A percentile compares a stretch with the other conserved stretches of the same genome.
These are phyloP conservation scores for Peronospora tabacina DNA, from an alignment of 352 stramenopile species.

Conservation along the genomic window DNA sequence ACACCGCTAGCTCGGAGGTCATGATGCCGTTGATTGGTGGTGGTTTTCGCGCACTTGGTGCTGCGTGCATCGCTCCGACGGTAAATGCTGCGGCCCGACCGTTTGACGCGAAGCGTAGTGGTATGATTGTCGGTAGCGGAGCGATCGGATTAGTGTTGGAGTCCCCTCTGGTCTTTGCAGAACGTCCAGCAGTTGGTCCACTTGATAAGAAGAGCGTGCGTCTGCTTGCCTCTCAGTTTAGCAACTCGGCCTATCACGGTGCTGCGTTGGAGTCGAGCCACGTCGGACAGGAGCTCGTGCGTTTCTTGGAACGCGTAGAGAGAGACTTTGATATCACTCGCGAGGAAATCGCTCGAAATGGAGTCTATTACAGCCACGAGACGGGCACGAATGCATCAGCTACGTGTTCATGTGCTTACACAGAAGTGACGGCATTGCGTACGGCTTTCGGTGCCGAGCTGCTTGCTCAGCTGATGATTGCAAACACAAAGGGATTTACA, in stretches of 20 bases:
- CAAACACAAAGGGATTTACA: slow-evolving; percentile 93
- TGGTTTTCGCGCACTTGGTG: slow-evolving; percentile 92
- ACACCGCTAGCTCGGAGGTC: slow-evolving; percentile 85
- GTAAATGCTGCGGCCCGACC: slow-evolving; percentile 80
- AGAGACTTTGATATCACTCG: slow-evolving; percentile 88
- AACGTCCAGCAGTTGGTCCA: slow-evolving; percentile 4
- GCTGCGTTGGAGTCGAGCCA: slow-evolving; percentile 90
- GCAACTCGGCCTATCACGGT: slow-evolving; percentile 94
- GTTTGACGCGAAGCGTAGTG: slow-evolving; percentile 89
- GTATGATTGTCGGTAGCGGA: slow-evolving; percentile 92
- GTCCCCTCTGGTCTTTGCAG: slow-evolving; percentile 30
- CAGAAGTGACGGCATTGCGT: slow-evolving; percentile 79
- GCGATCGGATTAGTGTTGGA: slow-evolving; percentile 81
- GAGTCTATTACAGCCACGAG: slow-evolving; percentile 97
- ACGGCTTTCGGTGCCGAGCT: slow-evolving; percentile 62
- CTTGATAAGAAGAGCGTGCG: slow-evolving; percentile 34
- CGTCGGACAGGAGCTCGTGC: slow-evolving; percentile 88
- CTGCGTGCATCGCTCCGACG: slow-evolving; percentile 78
- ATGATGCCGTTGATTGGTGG: slow-evolving; percentile 92
- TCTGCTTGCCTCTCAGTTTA: slow-evolving; percentile 91
- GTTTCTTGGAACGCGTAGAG: slow-evolving; percentile 87
- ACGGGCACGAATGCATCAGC: slow-evolving; percentile 93
- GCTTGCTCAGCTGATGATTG: slow-evolving; percentile 68
- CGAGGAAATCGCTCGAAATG: slow-evolving; percentile 84
- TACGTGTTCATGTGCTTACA: slow-evolving; percentile 89